These are phyloP conservation scores for Andrographis paniculata DNA, from an alignment of 305 asterid genomes.

Conservation along the genomic window DNA sequence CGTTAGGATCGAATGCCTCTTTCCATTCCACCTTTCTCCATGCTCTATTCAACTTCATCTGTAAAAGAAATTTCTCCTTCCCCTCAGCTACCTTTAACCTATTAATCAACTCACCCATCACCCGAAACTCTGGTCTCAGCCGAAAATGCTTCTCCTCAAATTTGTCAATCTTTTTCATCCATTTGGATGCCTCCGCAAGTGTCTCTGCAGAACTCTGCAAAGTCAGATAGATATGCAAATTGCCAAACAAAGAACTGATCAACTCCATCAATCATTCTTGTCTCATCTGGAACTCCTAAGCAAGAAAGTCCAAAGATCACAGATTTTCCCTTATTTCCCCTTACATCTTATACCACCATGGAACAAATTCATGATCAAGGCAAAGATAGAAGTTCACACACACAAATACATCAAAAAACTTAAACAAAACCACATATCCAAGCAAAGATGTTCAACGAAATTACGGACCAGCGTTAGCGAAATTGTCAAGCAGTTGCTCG, in stretches of 20 bases:
- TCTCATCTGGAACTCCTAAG: too few species aligned
- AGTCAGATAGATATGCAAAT: slow-evolving; percentile 14
- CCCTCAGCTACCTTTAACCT: slow-evolving; percentile 84
- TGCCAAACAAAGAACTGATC: background rate
- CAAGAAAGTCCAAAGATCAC: too few species aligned
- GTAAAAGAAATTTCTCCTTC: slow-evolving; percentile 77
- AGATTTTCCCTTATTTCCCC: too few species aligned
- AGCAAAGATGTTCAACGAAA: slow-evolving; percentile 6
- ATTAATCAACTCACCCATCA: slow-evolving; percentile 81
- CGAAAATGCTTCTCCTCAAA: slow-evolving; percentile 70
- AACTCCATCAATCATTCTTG: too few species aligned
- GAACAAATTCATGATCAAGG: too few species aligned
- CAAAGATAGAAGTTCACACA: too few species aligned
- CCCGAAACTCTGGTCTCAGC: slow-evolving; percentile 71
- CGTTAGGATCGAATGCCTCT: slow-evolving; percentile 74
- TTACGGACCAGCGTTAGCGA: slow-evolving; percentile 54
- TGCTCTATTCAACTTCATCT: slow-evolving; percentile 83
- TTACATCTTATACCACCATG: too few species aligned
- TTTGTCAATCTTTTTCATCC: slow-evolving; percentile 67
- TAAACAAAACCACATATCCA: background rate
- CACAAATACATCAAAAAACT: background rate
- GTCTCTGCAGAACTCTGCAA: slow-evolving; percentile 44
- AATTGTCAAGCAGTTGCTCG: slow-evolving; percentile 48
- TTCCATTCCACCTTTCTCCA: slow-evolving; percentile 60
- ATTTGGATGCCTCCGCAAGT: slow-evolving; percentile 54